Conservation (phyloP, 2,329 filamentous ascomycete genomes). For the Botrytis squamosa region DNA sequence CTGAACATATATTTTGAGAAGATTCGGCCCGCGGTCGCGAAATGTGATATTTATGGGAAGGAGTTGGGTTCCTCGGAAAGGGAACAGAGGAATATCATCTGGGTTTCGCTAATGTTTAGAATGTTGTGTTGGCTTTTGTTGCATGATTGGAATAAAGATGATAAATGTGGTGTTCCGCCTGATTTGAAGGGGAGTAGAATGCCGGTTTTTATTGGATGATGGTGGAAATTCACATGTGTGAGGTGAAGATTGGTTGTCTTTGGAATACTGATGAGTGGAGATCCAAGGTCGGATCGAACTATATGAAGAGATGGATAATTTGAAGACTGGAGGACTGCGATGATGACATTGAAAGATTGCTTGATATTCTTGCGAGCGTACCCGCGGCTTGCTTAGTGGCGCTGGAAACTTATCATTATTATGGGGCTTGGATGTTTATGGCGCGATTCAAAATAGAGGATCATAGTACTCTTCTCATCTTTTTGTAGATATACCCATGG, state of each 20-base stretch:
- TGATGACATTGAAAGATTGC: background rate
- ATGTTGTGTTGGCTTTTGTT: conserved; percentile 60
- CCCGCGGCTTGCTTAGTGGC: background rate
- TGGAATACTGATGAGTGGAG: background rate
- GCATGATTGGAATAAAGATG: conserved; percentile 56
- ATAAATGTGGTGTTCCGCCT: conserved; percentile 53
- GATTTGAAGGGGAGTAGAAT: conserved; percentile 55
- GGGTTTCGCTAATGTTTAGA: conserved; percentile 54
- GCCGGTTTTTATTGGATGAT: conserved; percentile 53
- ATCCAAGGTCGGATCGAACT: background rate
- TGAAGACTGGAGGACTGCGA: background rate
- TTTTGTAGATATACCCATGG: conserved; percentile 7
- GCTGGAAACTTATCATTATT: background rate
- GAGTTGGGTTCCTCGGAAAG: conserved; percentile 20
- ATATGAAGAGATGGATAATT: background rate
- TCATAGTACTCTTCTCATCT: background rate
- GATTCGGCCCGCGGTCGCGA: conserved; percentile 45
- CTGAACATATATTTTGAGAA: conserved; percentile 53
- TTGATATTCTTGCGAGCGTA: background rate
- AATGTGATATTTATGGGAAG: conserved; percentile 36
- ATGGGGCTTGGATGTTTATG: background rate
- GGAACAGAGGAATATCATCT: conserved; percentile 44
- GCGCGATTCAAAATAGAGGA: background rate
- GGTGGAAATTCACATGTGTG: background rate
- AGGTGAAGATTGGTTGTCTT: background rate